Conservation (phyloP, 306 rosid species). For the Spatholobus suberectus region DNA sequence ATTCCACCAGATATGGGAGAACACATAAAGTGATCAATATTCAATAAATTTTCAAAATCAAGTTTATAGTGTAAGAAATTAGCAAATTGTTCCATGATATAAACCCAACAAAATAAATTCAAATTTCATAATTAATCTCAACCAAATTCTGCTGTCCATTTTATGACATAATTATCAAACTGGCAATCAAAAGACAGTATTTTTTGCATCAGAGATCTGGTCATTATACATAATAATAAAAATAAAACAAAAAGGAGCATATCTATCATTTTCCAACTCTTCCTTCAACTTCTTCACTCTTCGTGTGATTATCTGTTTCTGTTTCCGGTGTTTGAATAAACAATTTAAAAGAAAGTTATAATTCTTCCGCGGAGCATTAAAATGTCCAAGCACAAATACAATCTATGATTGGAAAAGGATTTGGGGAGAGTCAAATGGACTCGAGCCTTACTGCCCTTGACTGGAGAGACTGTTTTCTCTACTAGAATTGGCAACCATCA, state of each 20-base stretch:
- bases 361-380: neutral
- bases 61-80: neutral
- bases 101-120: neutral
- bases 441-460: neutral
- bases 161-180: neutral
- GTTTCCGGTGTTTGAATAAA: neutral
- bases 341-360: neutral
- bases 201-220: neutral
- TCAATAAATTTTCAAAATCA: neutral
- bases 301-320: neutral
- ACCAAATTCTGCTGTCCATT: neutral
- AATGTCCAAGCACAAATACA: neutral
- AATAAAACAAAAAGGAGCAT: neutral
- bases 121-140: neutral
- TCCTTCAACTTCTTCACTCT: neutral
- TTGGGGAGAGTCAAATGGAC: neutral
- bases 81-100: neutral
- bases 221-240: neutral
- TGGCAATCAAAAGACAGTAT: neutral
- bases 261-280: neutral
- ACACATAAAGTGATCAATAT: neutral
- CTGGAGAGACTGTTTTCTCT: neutral
- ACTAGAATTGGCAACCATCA: neutral
- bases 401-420: neutral
- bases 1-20: conserved; percentile 4